phyloP scores from a whole-genome alignment of 306 rosid species.

The Sophora flavescens region DNA sequence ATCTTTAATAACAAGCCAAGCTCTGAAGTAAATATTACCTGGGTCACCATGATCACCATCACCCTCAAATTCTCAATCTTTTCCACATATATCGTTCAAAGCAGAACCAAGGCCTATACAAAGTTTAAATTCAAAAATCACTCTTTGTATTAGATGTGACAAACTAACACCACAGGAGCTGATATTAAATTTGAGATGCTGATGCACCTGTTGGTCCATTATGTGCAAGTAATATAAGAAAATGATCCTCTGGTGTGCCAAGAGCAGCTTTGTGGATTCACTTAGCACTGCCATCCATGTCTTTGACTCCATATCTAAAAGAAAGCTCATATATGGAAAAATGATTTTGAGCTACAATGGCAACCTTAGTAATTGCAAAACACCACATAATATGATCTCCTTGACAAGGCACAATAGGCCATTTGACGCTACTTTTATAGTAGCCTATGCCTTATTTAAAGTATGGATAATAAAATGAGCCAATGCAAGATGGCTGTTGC shows the following conservation, averaged over 20 bases:
- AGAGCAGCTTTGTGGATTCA: slow-evolving; percentile 73
- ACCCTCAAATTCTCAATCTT: slow-evolving; percentile 74
- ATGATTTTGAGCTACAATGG: slow-evolving; percentile 36
- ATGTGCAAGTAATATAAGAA: slow-evolving; percentile 80
- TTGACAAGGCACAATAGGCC: slow-evolving; percentile 28
- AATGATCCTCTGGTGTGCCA: slow-evolving; percentile 70
- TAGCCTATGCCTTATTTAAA: slow-evolving; percentile 27
- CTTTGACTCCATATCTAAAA: slow-evolving; percentile 56
- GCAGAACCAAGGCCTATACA: slow-evolving; percentile 86
- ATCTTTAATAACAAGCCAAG: slow-evolving; percentile 23
- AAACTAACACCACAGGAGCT: background rate
- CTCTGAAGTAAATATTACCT: slow-evolving; percentile 55
- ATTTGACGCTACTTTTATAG: slow-evolving; percentile 32
- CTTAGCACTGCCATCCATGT: slow-evolving; percentile 76
- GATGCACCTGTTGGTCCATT: slow-evolving; percentile 82
- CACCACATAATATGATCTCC: slow-evolving; percentile 39
- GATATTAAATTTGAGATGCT: slow-evolving; percentile 32
- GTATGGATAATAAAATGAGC: slow-evolving; percentile 1
- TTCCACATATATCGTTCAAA: slow-evolving; percentile 87
- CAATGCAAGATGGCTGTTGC: slow-evolving; percentile 18
- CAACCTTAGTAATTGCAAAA: slow-evolving; percentile 20
- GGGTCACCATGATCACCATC: slow-evolving; percentile 89
- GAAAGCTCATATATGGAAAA: slow-evolving; percentile 42
- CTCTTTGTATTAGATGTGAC: slow-evolving; percentile 30
- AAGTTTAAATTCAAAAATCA: slow-evolving; percentile 40